Base-by-base conservation (phyloP, 768 basidiomycete genomes). In the Boletus rex-veris region DNA sequence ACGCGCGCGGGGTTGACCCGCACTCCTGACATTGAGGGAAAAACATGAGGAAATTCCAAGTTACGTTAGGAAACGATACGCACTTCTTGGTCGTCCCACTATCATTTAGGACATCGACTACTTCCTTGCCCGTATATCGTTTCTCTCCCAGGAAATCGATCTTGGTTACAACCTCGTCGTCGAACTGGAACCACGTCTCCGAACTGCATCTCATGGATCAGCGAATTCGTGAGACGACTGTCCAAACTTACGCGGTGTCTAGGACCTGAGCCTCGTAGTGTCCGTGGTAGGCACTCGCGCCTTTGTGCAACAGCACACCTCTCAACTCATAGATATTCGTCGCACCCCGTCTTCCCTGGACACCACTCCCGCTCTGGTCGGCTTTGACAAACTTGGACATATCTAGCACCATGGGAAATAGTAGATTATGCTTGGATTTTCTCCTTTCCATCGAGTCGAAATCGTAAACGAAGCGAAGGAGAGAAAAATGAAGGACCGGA, bases 381-480 rank as follows among this genome's bases (percentile, higher is more conserved):
- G 40, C 19, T 55, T 54, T 57, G 52, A 92, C 58, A 64, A 85
- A 93, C 28, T 66, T 76, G 46, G 71, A 74, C 90, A 98, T 92
- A 62, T 91, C 80, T 16, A 97, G 74, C 8, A 69, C 67, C 18
- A 74, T 75, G 0, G 94, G 93, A 69, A 92, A 98, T n/a, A 78
- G 74, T 40, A 98, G 83, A 31, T 76, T 71, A 55, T 90, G 80
- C 68, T 93, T 93, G 49, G 85, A 87, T 73, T 98, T 98, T 71
- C 85, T 90, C 57, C 96, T 83, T 61, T 88, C 84, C 78, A 87
- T 82, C 0, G 85, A 83, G 21, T 82, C 72, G 33, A 86, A 60
- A 71, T 95, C 91, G 62, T 88, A 98, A 28, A 91, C 84, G 70
- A 98, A 98, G n/a, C 96, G 90, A 52, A 96, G 80, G 48, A 98